Base-by-base conservation (phyloP, 1,139 yeast species). In the Torulaspora globosa region DNA sequence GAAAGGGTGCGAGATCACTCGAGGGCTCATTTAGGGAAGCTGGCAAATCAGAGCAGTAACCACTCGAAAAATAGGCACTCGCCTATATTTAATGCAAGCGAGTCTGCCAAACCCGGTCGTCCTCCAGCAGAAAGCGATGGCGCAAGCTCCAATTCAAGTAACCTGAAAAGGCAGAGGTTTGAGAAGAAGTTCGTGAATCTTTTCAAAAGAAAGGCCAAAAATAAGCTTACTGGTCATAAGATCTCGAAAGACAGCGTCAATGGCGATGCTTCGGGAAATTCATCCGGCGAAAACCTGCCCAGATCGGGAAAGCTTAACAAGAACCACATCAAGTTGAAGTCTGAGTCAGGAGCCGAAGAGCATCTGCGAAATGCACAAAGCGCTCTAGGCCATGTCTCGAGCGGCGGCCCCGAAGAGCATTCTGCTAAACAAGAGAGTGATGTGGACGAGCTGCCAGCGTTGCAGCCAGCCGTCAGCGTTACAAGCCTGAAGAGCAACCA, bases 391-490 rank as follows among this genome's bases (percentile, higher is more conserved):
- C 27, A 27, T 5, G n/a, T 10, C 31, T 26, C 36, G 26, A 18
- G 16, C 23, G 34, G 21, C 10, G 40, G 18, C 19, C 16, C 9
- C 18, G 11, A 16, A 14, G 32, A 27, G 7, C 33, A 28, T 10
- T 19, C 14, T 16, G 11, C 5, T 3, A 27, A 24, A 4, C 18
- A 21, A 23, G 39, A 36, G 11, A 6, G 19, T 21, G 42, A 34
- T 15, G 24, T 24, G 21, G 48, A 47, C 30, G 45, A 44, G 12
- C 39, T 37, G 16, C 52, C 59, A 2, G 38, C 54, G 2, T 41
- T 60, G 27, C 59, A 59, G 42, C 64, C 64, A 8, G 63, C 64
- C 8, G 59, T 60, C 1, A 60, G 57, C 18, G 60, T 60, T 3
- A 52, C 54, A 4, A 57, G 62, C 33, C 46, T 55, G 3, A 59